phyloP scores from a whole-genome alignment of 2,329 filamentous ascomycete genomes.

The Sordariomycetes sp. region DNA sequence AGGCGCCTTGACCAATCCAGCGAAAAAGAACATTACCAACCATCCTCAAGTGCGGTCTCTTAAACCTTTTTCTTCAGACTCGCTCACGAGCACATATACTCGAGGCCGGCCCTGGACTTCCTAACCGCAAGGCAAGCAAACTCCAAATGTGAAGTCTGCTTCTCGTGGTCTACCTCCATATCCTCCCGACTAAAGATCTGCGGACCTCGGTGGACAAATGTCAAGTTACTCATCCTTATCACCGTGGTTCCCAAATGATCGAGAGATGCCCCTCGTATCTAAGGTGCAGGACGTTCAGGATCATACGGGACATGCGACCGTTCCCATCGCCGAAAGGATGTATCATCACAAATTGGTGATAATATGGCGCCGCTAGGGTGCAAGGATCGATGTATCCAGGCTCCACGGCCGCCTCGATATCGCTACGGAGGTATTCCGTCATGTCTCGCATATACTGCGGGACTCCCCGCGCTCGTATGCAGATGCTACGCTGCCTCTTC shows the following conservation, averaged over 20 bases:
- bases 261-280: slow-evolving; percentile 12
- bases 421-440: slow-evolving; percentile 9
- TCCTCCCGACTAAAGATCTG: neutral
- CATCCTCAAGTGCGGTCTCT: too few relatives aligned
- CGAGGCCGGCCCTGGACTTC: neutral
- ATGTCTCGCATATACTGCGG: slow-evolving; percentile 12
- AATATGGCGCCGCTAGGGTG: slow-evolving; percentile 14
- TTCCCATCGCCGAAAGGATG: slow-evolving; percentile 26
- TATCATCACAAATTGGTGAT: slow-evolving; percentile 19
- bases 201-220: neutral
- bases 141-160: slow-evolving; percentile 2
- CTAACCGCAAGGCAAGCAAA: neutral
- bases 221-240: slow-evolving; percentile 4
- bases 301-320: slow-evolving; percentile 19
- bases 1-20: too few relatives aligned
- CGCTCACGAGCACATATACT: neutral
- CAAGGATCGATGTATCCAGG: slow-evolving; percentile 9
- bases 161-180: slow-evolving; percentile 1
- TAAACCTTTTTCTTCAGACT: neutral
- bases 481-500: slow-evolving; percentile 7
- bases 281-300: slow-evolving; percentile 20
- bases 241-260: neutral
- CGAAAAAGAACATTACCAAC: too few relatives aligned
- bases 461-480: slow-evolving; percentile 11
- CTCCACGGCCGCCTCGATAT: slow-evolving; percentile 9